These are phyloP conservation scores for Nakaseomyces delphensis DNA, from an alignment of 1,139 yeast genomes.

Conservation along the genomic window DNA sequence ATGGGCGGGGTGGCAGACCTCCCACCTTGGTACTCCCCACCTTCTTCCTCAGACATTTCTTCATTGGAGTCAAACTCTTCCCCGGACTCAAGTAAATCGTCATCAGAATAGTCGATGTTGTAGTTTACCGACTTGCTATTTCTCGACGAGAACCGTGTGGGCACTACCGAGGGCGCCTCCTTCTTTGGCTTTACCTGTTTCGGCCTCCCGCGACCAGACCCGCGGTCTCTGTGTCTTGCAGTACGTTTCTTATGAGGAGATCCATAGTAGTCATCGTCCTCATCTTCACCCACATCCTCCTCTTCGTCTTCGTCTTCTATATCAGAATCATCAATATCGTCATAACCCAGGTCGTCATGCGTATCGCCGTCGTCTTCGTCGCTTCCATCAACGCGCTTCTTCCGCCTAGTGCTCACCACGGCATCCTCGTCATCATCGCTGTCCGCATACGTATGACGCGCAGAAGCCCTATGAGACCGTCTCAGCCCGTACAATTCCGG, in stretches of 20 bases:
- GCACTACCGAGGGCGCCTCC: constrained; percentile 18
- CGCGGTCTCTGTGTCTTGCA: constrained; percentile 9
- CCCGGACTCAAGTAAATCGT: constrained; percentile 49
- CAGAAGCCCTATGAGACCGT: constrained; percentile 65
- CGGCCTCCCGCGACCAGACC: neutral
- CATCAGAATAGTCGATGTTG: constrained; percentile 63
- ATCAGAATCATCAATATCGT: constrained; percentile 27
- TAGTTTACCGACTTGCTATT: constrained; percentile 66
- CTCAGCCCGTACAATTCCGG: constrained; percentile 92
- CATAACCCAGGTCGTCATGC: constrained; percentile 18
- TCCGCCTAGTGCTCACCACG: constrained; percentile 16
- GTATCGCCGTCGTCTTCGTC: constrained; percentile 11
- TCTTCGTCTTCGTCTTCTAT: constrained; percentile 23
- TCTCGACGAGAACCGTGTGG: constrained; percentile 69
- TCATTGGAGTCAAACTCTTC: constrained; percentile 32
- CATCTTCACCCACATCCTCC: constrained; percentile 19
- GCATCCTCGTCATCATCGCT: constrained; percentile 33
- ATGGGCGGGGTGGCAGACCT: constrained; percentile 27
- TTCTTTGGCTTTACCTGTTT: constrained; percentile 9
- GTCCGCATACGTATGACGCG: constrained; percentile 32
- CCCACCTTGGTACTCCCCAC: constrained; percentile 35
- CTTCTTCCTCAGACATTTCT: constrained; percentile 18
- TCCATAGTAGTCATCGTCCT: constrained; percentile 32
- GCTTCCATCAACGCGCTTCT: constrained; percentile 14
- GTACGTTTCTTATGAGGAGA: constrained; percentile 21